Base-by-base conservation (phyloP, 192 early-diverging fungal genomes). In the Martensiomyces pterosporus region DNA sequence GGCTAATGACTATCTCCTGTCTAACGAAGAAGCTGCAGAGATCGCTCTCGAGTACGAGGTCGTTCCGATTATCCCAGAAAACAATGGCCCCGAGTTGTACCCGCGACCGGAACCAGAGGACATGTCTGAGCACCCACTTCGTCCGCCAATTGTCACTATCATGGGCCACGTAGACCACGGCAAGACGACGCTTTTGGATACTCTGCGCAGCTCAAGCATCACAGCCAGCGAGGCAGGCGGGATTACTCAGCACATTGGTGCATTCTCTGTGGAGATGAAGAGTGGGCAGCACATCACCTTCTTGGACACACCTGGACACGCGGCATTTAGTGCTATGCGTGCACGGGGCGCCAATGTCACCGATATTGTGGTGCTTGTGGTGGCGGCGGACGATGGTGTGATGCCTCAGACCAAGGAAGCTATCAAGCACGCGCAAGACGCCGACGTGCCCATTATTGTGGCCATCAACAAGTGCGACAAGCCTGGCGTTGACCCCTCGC, bases 391-490 rank as follows among this genome's bases (percentile, higher is more conserved):
- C 57, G 95, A 96, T 65, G 95, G 95, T 4, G 87, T 98, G 21
- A 98, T 96, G 95, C 95, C 95, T 1, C 95, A 98, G 63, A 98
- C 95, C 2, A 73, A 88, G 7, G 95, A 98, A 65, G 93, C 95
- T 7, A 92, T 98, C 44, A 80, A 91, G 57, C 93, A 94, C 66
- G 89, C 93, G 5, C 77, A 86, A 25, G 82, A 80, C 8, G 89
- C 92, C 9, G 77, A 80, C 41, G 88, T 93, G 15, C 92, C 93
- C 16, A 83, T 98, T 29, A 84, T 98, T 51, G 93, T 98, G 0
- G 95, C 95, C 0, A 86, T 98, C 47, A 98, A 95, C 81, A 98
- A 98, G 67, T 95, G 93, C 62, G 95, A 98, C 71, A 96, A 93
- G 54, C 87, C 84, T 16, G 86, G 85, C 3, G 85, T 80, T 2